Evolutionary conservation across 2,329 filamentous ascomycete species (phyloP).

Genomic region (Calonectria henricotiae): DNA sequence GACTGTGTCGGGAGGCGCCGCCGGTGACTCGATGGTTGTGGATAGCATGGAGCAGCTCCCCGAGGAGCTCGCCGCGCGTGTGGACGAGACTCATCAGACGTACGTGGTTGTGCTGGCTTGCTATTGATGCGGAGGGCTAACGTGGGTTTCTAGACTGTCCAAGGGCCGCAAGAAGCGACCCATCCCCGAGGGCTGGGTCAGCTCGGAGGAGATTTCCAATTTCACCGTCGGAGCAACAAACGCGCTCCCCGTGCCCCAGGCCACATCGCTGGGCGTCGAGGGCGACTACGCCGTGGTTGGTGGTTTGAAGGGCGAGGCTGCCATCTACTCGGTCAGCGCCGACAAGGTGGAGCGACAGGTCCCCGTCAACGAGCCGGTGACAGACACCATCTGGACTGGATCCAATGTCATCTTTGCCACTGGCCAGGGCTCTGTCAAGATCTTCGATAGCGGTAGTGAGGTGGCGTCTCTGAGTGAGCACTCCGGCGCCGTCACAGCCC

Average conservation of each 20-base stretch:
- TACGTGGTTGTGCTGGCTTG: conserved; percentile 64
- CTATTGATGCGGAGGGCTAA: conserved; percentile 31
- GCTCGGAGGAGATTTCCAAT: conserved; percentile 76
- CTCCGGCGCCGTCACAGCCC: conserved; percentile 83
- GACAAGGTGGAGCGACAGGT: conserved; percentile 79
- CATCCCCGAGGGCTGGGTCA: conserved; percentile 88
- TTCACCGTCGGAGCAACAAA: conserved; percentile 65
- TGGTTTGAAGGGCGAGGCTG: conserved; percentile 81
- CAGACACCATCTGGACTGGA: conserved; percentile 76
- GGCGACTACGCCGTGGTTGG: conserved; percentile 81
- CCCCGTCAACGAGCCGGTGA: conserved; percentile 78
- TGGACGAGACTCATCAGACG: conserved; percentile 87
- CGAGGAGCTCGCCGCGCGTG: conserved; percentile 78
- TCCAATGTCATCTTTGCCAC: conserved; percentile 82
- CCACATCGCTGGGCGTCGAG: conserved; percentile 67
- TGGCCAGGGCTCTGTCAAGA: conserved; percentile 83
- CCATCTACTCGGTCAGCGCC: conserved; percentile 82
- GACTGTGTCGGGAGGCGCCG: conserved; percentile 75
- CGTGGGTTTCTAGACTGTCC: conserved; percentile 75
- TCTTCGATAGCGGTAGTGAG: conserved; percentile 82
- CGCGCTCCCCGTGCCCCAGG: conserved; percentile 65
- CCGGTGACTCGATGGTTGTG: conserved; percentile 92
- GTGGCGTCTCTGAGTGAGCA: conserved; percentile 83
- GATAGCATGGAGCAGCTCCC: conserved; percentile 83
- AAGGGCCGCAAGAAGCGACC: conserved; percentile 92